Evolutionary conservation across 495 filamentous ascomycete genomes (phyloP), one percentile per base, ranked within the genome.

Genomic region (Usnea hakonensis): DNA sequence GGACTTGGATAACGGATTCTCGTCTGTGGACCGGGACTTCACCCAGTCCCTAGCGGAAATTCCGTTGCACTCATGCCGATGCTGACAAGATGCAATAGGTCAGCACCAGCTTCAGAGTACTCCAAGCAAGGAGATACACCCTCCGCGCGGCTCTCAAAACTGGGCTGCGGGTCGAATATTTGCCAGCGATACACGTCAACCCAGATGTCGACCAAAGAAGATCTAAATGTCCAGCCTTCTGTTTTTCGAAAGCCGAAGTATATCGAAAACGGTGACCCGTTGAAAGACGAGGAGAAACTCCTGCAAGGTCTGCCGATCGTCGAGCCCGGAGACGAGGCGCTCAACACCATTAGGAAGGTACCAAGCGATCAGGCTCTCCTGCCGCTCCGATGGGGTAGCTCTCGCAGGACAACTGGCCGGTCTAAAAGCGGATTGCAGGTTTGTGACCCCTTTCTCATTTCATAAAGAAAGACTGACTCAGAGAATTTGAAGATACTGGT

Each of bases 351-450:
- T 11, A 61, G 36, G 37, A 65, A 65, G 46, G 58, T 60, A 48
- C 58, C 64, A 37, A 65, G 64, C 28, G 58, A 65, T 32, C 64
- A 65, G n/a, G 23, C 58, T 28, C 43, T 65, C 1, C 35, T 46
- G 50, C 54, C 61, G 11, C 58, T 65, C 8, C 33, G 64, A 40
- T 65, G 64, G 64, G 64, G 64, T 33, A 59, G 44, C 33, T 43
- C 21, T 23, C 64, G 35, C 26, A 55, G 64, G 44, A 33, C 40
- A 44, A 57, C 40, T 46, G 59, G 64, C 17, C 40, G 59, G 16
- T 65, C 64, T 33, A 65, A 40, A 43, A 65, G 55, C 32, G 58
- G 58, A 21, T 38, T 65, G 53, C 58, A 52, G 28, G 48, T 52
- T 17, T 32, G 48, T 52, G 28, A 52, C 48, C n/a, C 26, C 26